A percentile compares a stretch with the other conserved stretches of the same genome.
Evolutionary conservation across 2,329 filamentous ascomycete species (phyloP).

Genomic region (Emmonsia crescens): DNA sequence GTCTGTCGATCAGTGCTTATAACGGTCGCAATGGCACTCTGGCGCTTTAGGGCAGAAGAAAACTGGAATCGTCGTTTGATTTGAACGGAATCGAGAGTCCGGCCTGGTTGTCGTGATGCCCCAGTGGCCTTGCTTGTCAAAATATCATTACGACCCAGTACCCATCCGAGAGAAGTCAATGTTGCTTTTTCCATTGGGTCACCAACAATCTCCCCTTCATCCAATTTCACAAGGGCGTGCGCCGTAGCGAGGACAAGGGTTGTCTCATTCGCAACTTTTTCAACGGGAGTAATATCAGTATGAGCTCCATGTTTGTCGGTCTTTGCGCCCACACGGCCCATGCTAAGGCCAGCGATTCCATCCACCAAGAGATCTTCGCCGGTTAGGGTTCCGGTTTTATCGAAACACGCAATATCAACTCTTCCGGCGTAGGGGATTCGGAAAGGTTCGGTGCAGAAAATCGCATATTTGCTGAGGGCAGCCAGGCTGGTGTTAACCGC

Average conservation of each 20-base stretch:
- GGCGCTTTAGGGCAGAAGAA: constrained; percentile 88
- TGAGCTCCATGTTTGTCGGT: constrained; percentile 73
- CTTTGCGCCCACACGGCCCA: constrained; percentile 56
- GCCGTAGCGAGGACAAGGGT: constrained; percentile 89
- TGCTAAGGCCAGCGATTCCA: constrained; percentile 78
- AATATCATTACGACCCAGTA: constrained; percentile 76
- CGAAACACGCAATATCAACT: constrained; percentile 93
- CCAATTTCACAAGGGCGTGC: constrained; percentile 88
- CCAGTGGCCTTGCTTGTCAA: constrained; percentile 53
- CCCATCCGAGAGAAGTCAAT: constrained; percentile 79
- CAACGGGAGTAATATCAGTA: constrained; percentile 62
- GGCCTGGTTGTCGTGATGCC: constrained; percentile 36
- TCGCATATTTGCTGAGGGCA: constrained; percentile 86
- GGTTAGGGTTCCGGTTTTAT: constrained; percentile 95
- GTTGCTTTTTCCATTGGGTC: constrained; percentile 99
- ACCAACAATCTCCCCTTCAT: constrained; percentile 93
- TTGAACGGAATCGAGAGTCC: constrained; percentile 61
- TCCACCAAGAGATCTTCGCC: constrained; percentile 96
- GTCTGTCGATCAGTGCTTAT: constrained; percentile 59
- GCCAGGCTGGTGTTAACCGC: constrained; percentile 97
- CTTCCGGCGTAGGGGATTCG: constrained; percentile 92
- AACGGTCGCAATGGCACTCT: constrained; percentile 85
- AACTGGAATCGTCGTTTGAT: constrained; percentile 97
- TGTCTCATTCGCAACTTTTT: constrained; percentile 64
- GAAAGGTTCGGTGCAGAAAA: constrained; percentile 98